Evolutionary conservation across 164 flowering plant genomes (phyloP).

Genomic region (Sedum album): DNA sequence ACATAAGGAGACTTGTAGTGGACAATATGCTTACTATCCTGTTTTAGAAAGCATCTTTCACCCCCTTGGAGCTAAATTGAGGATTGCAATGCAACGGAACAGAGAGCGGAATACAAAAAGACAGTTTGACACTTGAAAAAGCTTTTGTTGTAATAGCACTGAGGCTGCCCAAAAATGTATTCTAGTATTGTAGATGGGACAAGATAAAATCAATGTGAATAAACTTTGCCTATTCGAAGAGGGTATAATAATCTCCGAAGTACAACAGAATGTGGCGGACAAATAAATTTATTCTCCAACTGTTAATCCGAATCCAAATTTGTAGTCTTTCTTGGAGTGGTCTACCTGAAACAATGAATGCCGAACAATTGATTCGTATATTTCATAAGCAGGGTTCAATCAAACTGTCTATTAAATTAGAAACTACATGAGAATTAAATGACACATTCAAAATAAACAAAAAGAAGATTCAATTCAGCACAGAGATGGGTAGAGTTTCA

Average conservation of each 20-base stretch:
- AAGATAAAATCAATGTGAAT: background rate
- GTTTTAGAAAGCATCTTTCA: background rate
- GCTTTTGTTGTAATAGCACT: background rate
- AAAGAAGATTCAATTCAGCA: background rate
- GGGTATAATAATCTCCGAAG: background rate
- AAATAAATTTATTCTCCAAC: slow-evolving; percentile 12
- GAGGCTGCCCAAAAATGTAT: background rate
- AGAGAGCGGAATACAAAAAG: background rate
- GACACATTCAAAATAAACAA: background rate
- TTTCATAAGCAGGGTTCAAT: background rate
- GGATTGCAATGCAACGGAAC: background rate
- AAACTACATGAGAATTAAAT: too few species aligned
- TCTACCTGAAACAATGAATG: slow-evolving; percentile 52
- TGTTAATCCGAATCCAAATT: slow-evolving; percentile 90
- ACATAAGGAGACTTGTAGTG: background rate
- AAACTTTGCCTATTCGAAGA: background rate
- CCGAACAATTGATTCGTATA: background rate
- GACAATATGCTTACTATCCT: background rate
- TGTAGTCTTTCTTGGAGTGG: slow-evolving; percentile 94
- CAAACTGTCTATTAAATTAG: background rate
- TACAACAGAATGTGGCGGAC: background rate
- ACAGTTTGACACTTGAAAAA: background rate
- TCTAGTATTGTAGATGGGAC: background rate
- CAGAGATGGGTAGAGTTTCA: slow-evolving; percentile 17
- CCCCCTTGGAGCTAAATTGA: background rate